Evolutionary conservation across 2,329 filamentous ascomycete species (phyloP), one percentile per base, ranked within the genome.

Genomic region (Fusarium coicis): DNA sequence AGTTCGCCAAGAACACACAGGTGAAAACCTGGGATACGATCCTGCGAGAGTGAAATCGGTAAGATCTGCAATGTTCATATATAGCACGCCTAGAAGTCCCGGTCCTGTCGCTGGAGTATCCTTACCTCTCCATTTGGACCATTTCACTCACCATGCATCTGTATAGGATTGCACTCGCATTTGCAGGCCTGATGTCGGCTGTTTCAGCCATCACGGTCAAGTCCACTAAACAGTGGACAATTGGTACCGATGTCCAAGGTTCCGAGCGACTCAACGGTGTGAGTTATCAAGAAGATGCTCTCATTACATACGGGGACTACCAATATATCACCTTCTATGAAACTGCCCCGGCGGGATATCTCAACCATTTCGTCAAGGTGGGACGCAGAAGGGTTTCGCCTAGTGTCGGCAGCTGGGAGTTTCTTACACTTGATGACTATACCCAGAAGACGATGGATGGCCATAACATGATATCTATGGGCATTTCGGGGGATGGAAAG

Each of bases 381-480:
- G 71, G 71, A 4, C 71, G 71, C 0, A 42, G 71, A 26, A 66
- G 43, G 8, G 36, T 74, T 12, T 55, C 42, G 2, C 71, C 71
- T 0, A 43, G 10, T 11, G 47, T 74, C 3, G 19, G 19, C 0
- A 28, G 72, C 9, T 74, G 71, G 71, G 42, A 74, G 5, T 74
- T 74, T 6, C 40, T 74, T 12, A 57, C 71, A 0, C 37, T 74
- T 1, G 44, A 62, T 10, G 71, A 74, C 2, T 74, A 74, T 9
- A 72, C 47, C 0, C 71, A 74, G 21, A 74, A 59, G 18, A 74
- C 71, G 1, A 74, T 74, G 67, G 71, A 74, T 12, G 71, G 71
- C 1, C 71, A 74, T 1, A 74, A 74, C 2, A 74, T 74, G 71
- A 74, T 74, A 1, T 74, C 71, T 2, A 74, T 74, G 71, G 71